Evolutionary conservation across 176 grass and related monocot genomes (phyloP).

Genomic region (Phoenix dactylifera): DNA sequence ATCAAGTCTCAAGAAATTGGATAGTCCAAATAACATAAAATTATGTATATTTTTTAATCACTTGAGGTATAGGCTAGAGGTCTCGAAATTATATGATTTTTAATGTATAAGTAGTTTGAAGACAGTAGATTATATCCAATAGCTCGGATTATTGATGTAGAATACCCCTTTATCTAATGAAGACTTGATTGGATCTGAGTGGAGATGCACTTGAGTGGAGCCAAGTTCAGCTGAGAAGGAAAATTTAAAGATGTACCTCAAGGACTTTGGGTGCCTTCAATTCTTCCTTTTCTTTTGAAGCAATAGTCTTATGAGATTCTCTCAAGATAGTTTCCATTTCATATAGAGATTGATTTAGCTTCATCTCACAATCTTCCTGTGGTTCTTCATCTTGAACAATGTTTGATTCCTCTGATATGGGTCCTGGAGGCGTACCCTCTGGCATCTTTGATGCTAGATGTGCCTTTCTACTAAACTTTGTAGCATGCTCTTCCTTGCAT

Average conservation of each 20-base stretch:
- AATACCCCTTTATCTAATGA: too few relatives aligned
- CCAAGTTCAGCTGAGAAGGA: too few relatives aligned
- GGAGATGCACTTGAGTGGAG: too few relatives aligned
- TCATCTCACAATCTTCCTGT: constrained; percentile 32
- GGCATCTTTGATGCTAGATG: constrained; percentile 15
- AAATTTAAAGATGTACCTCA: constrained; percentile 34
- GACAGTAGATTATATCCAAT: too few relatives aligned
- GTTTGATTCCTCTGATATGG: constrained; percentile 32
- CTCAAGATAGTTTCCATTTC: constrained; percentile 23
- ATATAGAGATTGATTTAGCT: constrained; percentile 26
- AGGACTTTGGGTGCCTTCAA: constrained; percentile 70
- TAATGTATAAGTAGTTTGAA: too few relatives aligned
- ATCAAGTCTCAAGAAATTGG: too few relatives aligned
- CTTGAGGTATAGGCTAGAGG: too few relatives aligned
- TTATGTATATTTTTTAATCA: too few relatives aligned
- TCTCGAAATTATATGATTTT: too few relatives aligned
- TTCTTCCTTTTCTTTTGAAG: constrained; percentile 48
- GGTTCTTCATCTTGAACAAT: constrained; percentile 26
- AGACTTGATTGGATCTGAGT: too few relatives aligned
- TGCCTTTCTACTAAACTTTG: constrained; percentile 50
- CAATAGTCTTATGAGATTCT: constrained; percentile 31
- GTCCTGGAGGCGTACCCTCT: constrained; percentile 7
- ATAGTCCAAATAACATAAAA: too few relatives aligned
- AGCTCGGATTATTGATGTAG: too few relatives aligned
- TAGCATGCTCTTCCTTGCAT: constrained; percentile 73